Evolutionary conservation across 73 alveolate species (phyloP).

Genomic region (Effrenium voratum): DNA sequence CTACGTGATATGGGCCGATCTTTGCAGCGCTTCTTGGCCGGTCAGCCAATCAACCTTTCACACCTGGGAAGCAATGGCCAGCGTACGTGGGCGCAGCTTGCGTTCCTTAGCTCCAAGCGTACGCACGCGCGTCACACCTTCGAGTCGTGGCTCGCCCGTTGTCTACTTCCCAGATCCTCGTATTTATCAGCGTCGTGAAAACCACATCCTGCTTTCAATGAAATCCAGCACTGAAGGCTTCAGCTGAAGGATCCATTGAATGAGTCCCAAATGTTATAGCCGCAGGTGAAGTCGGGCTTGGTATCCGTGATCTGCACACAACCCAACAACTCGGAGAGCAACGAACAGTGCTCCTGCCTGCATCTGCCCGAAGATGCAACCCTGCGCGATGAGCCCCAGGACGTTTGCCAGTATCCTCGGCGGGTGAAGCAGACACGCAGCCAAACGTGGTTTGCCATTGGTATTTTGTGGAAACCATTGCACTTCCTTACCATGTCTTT

Average conservation of each 20-base stretch:
- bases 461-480: no score
- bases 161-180: neutral
- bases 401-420: slow-evolving; percentile 45
- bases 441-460: neutral
- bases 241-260: no score
- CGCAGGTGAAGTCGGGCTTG: slow-evolving; percentile 45
- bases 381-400: slow-evolving; percentile 75
- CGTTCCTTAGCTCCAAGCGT: neutral
- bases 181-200: neutral
- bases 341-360: neutral
- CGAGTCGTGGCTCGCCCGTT: neutral
- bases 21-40: no score
- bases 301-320: slow-evolving; percentile 39
- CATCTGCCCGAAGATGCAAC: slow-evolving; percentile 71
- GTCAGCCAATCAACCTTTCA: slow-evolving; percentile 29
- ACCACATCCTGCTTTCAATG: no score
- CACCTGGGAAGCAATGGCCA: slow-evolving; percentile 71
- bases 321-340: neutral
- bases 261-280: slow-evolving; percentile 82
- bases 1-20: no score
- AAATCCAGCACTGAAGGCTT: no score
- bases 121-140: neutral
- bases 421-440: neutral
- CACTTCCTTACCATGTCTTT: no score
- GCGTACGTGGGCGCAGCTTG: neutral